phyloP scores from a whole-genome alignment of 176 grass and related monocot genomes.

The Musa acuminata region DNA sequence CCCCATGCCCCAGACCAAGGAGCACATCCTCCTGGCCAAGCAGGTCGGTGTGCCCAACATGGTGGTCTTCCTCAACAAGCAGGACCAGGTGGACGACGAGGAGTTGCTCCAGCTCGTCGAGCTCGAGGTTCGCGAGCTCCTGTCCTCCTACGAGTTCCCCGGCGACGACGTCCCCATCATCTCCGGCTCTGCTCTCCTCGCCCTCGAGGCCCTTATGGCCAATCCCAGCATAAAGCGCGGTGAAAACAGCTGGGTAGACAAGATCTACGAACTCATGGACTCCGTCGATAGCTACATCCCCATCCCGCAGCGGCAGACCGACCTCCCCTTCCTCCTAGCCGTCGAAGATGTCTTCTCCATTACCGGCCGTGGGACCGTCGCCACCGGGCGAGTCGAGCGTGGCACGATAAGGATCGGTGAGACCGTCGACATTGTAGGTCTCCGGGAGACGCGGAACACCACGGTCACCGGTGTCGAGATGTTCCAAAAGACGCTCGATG shows the following conservation, averaged over 20 bases:
- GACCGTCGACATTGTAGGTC: background rate
- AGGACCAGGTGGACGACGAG: slow-evolving; percentile 22
- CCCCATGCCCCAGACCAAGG: slow-evolving; percentile 21
- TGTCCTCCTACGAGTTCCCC: slow-evolving; percentile 10
- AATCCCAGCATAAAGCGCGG: slow-evolving; percentile 5
- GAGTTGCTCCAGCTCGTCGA: slow-evolving; percentile 22
- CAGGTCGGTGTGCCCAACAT: slow-evolving; percentile 21
- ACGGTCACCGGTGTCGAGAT: slow-evolving; percentile 12
- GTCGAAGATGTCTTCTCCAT: slow-evolving; percentile 15
- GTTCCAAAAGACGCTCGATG: slow-evolving; percentile 14
- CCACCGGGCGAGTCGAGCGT: slow-evolving; percentile 8
- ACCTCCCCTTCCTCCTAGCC: slow-evolving; percentile 14
- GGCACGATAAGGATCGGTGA: slow-evolving; percentile 1
- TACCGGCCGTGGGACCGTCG: slow-evolving; percentile 6
- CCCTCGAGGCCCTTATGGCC: slow-evolving; percentile 7
- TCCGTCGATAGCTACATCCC: slow-evolving; percentile 17
- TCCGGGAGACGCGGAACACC: slow-evolving; percentile 6
- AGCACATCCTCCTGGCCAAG: slow-evolving; percentile 18
- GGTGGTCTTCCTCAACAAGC: slow-evolving; percentile 25
- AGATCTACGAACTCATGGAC: slow-evolving; percentile 22
- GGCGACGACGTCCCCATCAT: slow-evolving; percentile 10
- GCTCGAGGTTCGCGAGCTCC: slow-evolving; percentile 17
- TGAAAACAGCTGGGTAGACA: slow-evolving; percentile 18
- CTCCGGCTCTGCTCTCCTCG: slow-evolving; percentile 13
- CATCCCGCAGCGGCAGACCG: slow-evolving; percentile 14